Conservation (phyloP, 2,329 filamentous ascomycete genomes). For the Penicillium sp. region DNA sequence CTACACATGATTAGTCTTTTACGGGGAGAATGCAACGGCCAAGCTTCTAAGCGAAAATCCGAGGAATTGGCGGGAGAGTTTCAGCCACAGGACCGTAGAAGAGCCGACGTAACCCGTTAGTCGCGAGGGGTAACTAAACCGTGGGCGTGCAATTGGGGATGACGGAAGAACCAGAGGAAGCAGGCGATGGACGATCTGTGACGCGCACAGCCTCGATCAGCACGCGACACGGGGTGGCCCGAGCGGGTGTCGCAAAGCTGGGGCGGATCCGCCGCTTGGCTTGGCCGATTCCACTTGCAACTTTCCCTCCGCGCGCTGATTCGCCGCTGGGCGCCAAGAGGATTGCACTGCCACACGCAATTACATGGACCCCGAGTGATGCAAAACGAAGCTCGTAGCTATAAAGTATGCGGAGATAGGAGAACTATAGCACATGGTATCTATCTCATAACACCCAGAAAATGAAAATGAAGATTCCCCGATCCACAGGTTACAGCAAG, state of each 20-base stretch:
- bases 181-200: not conserved
- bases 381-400: too few relatives aligned
- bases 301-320: not conserved
- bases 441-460: constrained; percentile 18
- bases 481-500: constrained; percentile 14
- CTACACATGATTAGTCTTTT: constrained; percentile 22
- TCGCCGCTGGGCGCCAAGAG: not conserved
- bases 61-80: constrained; percentile 9
- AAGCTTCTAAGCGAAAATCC: constrained; percentile 14
- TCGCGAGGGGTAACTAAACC: constrained; percentile 4
- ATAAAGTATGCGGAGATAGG: constrained; percentile 6
- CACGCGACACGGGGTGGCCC: too few relatives aligned
- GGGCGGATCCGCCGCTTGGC: too few relatives aligned
- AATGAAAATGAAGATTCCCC: constrained; percentile 4
- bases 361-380: too few relatives aligned
- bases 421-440: constrained; percentile 20
- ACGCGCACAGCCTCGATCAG: constrained; percentile 10
- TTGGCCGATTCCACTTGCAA: not conserved
- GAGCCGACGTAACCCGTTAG: constrained; percentile 6
- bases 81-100: constrained; percentile 20
- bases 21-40: constrained; percentile 5
- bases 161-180: constrained; percentile 6
- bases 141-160: constrained; percentile 1
- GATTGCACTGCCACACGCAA: not conserved
- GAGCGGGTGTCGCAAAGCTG: too few relatives aligned